Base-by-base conservation (phyloP, 2,329 filamentous ascomycete genomes). In the Fusarium staphyleae region DNA sequence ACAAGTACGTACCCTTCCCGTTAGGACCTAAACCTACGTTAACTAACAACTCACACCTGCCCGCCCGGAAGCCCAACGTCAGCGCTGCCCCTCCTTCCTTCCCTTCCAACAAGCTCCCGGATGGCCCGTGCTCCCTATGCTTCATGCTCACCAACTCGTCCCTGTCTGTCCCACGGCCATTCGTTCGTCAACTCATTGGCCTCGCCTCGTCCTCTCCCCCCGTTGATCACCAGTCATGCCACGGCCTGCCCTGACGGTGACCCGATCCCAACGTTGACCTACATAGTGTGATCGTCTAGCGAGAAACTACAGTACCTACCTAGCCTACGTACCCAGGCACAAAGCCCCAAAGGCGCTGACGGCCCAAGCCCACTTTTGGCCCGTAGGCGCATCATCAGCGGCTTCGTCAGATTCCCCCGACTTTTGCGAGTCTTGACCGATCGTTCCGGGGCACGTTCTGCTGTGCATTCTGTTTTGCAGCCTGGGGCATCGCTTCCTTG, bases 361-460 rank as follows among this genome's bases (percentile, higher is more conserved):
- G 47, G 58, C 51, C 55, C 51, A 44, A 60, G 44, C 55, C 59
- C 55, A 57, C 59, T 60, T 61, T 59, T 50, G 36, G 41, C 22
- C 37, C 41, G 32, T 48, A 45, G 37, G 59, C 44, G 46, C 57
- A 56, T 59, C 55, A 57, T 50, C 50, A 52, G 52, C 39, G 42
- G 55, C 40, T 55, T 55, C 51, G 53, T 42, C 53, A 56, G 55
- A 59, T 63, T 42, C 49, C 50, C 30, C 47, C 50, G 42, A 37
- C 54, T 32, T 53, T 48, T 43, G 19, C 28, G 55, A 47, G 48
- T 52, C 57, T 52, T 60, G 64, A 66, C 65, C 64, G 64, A 67
- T 66, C 59, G 50, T 67, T 63, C 65, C 64, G 65, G 65, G 46
- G 64, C 35, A 44, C 53, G 18, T 54, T 24, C 37, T 60, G 42